phyloP scores from a whole-genome alignment of 1,284 basidiomycete species.

The Prillingera fragicola region DNA sequence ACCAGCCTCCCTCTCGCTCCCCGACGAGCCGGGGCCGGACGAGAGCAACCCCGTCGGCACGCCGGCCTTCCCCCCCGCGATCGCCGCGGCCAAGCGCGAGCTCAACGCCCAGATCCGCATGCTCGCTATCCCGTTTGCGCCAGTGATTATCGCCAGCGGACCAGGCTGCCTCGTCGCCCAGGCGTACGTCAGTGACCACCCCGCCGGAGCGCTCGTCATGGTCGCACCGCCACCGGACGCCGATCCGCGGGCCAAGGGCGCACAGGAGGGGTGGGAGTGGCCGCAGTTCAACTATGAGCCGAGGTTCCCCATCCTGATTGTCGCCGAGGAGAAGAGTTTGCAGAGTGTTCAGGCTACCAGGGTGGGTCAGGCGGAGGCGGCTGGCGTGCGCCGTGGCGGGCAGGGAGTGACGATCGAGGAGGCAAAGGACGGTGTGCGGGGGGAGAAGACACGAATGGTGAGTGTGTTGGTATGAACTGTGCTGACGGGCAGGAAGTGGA shows the following conservation, averaged over 20 bases:
- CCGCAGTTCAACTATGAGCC: slow-evolving; percentile 61
- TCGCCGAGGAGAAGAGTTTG: too few species aligned
- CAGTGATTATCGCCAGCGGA: slow-evolving; percentile 57
- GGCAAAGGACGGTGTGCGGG: slow-evolving; percentile 25
- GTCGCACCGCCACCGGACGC: slow-evolving; percentile 54
- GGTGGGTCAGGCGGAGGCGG: slow-evolving; percentile 19
- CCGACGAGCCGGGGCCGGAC: not conserved
- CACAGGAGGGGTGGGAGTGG: slow-evolving; percentile 18
- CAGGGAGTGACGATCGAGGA: slow-evolving; percentile 38
- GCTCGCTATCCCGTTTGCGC: slow-evolving; percentile 58
- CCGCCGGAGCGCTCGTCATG: slow-evolving; percentile 58
- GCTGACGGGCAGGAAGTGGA: slow-evolving; percentile 38
- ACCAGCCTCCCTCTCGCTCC: not conserved
- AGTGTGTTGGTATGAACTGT: slow-evolving; percentile 9
- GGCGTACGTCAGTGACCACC: slow-evolving; percentile 61
- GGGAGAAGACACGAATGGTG: slow-evolving; percentile 34
- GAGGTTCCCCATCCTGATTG: slow-evolving; percentile 58
- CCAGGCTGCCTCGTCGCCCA: slow-evolving; percentile 56
- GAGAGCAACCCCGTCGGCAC: not conserved
- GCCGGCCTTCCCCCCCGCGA: slow-evolving; percentile 12
- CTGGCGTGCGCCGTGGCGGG: slow-evolving; percentile 34
- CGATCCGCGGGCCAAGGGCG: slow-evolving; percentile 25
- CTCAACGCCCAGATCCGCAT: slow-evolving; percentile 42
- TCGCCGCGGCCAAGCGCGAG: slow-evolving; percentile 31
- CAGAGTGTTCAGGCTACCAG: slow-evolving; percentile 10